Evolutionary conservation across 495 filamentous ascomycete genomes (phyloP), one percentile per base, ranked within the genome.

Genomic region (Geopyxis carbonaria): DNA sequence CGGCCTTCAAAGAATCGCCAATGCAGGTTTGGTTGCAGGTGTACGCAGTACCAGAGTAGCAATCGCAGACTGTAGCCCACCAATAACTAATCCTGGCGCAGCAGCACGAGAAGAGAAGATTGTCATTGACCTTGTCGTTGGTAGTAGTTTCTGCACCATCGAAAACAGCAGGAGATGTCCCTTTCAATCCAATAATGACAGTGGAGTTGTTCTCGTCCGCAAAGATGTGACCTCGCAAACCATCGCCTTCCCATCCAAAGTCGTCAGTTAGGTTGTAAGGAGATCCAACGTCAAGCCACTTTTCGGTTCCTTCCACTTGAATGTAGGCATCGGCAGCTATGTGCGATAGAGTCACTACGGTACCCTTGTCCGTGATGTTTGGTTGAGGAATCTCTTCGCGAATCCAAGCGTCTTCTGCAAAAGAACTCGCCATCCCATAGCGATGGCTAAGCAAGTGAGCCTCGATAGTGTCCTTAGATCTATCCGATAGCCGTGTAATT

Each of bases 71-170:
- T 52, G 89, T 76, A 38, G 75, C 73, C 78, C 83, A 93, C 61
- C 73, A 78, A 11, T 81, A 79, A 0, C 83, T 81, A 42, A 91
- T 82, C 61, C 94, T 81, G 8, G 73, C 89, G 61, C 89, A 97
- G 56, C 89, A 97, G 61, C 89, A 97, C 54, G 86, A 85, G 63
- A 93, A 93, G 56, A 87, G 91, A 6, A 97, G 69, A 53, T 97
- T 97, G 57, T 97, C 89, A 56, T 97, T 97, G 34, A 80, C 63
- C 59, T 97, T 97, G 61, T 97, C 89, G 52, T 93, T 94, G 3
- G 85, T 93, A 0, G 85, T 93, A 0, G 89, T 94, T 9, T 82
- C 86, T 6, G 84, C 80, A 2, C 89, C 89, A 57, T 95, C 89
- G 55, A 93, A 95, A 7, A 95, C 73, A 8, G 91, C 89, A 1